phyloP scores from a whole-genome alignment of 2,329 filamentous ascomycete species.

The Coccinonectria pachysandricola region DNA sequence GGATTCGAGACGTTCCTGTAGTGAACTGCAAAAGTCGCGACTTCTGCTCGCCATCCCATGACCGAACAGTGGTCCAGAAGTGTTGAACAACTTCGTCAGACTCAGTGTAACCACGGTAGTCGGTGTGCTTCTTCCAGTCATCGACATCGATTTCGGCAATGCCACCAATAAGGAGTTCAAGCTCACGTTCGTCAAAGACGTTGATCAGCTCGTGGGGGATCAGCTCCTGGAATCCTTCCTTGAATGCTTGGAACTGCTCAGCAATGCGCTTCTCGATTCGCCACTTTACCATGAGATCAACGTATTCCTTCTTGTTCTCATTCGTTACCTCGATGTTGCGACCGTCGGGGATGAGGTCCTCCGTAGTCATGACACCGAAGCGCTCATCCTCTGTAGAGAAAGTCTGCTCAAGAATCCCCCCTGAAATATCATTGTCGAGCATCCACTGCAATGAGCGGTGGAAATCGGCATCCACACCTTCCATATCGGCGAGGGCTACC shows the following conservation, averaged over 20 bases:
- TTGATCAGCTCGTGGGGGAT: slow-evolving; percentile 95
- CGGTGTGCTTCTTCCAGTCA: slow-evolving; percentile 99
- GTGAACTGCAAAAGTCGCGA: slow-evolving; percentile 92
- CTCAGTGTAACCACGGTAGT: slow-evolving; percentile 97
- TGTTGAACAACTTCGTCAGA: slow-evolving; percentile 94
- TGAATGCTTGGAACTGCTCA: slow-evolving; percentile 97
- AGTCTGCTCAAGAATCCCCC: slow-evolving; percentile 85
- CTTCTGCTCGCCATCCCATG: slow-evolving; percentile 98
- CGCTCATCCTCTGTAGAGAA: slow-evolving; percentile 97
- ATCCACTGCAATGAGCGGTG: slow-evolving; percentile 96
- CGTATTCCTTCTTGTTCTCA: slow-evolving; percentile 98
- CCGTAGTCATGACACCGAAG: slow-evolving; percentile 87
- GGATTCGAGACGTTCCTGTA: slow-evolving; percentile 93
- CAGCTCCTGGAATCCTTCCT: slow-evolving; percentile 93
- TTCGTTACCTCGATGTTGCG: slow-evolving; percentile 93
- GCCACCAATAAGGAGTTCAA: slow-evolving; percentile 92
- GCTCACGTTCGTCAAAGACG: slow-evolving; percentile 94
- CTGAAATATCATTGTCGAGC: slow-evolving; percentile 90
- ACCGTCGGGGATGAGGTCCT: slow-evolving; percentile 85
- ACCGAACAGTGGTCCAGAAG: slow-evolving; percentile 97
- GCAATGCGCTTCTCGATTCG: slow-evolving; percentile 97
- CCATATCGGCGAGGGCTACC: slow-evolving; percentile 89
- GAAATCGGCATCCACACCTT: slow-evolving; percentile 96
- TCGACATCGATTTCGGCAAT: slow-evolving; percentile 99
- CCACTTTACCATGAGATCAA: slow-evolving; percentile 98